Percentiles rank a stretch among this genome's conserved stretches.
phyloP scores from a whole-genome alignment of 345 rosid species.

The Linum trigynum region DNA sequence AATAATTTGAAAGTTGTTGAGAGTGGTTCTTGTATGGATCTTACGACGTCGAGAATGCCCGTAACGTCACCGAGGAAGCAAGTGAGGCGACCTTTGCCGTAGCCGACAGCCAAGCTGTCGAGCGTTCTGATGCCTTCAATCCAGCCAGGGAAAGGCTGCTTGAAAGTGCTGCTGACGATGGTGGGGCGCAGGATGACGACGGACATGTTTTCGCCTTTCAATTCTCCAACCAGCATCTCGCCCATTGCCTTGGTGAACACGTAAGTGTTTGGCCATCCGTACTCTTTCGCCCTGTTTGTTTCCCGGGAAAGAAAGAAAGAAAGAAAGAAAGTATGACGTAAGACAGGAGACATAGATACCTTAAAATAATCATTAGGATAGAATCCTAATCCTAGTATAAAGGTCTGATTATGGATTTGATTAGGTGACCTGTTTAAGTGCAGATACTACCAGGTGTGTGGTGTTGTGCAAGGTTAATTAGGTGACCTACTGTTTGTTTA shows the following conservation, averaged over 20 bases:
- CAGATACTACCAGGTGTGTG: no score
- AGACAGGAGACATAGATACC: no score
- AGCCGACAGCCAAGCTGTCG: conserved; percentile 6
- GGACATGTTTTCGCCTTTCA: conserved; percentile 4
- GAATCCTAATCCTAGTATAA: no score
- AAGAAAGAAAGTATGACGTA: no score
- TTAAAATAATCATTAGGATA: no score
- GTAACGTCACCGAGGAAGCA: conserved; percentile 1
- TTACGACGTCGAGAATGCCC: conserved; percentile 9
- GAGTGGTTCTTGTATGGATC: not conserved
- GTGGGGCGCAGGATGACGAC: conserved; percentile 15
- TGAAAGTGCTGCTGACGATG: conserved; percentile 10
- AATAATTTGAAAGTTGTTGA: not conserved
- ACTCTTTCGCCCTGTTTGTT: conserved; percentile 7
- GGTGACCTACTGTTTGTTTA: no score
- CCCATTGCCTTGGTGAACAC: conserved; percentile 21
- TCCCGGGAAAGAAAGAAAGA: not conserved
- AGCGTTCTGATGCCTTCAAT: conserved; percentile 14
- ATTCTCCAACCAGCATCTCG: conserved; percentile 10
- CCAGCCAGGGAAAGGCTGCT: conserved; percentile 19
- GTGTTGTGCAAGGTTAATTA: no score
- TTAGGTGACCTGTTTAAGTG: no score
- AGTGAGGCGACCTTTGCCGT: conserved; percentile 13
- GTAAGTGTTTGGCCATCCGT: conserved; percentile 22
- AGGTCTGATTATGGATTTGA: no score